These are phyloP conservation scores for Pythium phragmiticola DNA, from an alignment of 352 stramenopile species.

Conservation along the genomic window DNA sequence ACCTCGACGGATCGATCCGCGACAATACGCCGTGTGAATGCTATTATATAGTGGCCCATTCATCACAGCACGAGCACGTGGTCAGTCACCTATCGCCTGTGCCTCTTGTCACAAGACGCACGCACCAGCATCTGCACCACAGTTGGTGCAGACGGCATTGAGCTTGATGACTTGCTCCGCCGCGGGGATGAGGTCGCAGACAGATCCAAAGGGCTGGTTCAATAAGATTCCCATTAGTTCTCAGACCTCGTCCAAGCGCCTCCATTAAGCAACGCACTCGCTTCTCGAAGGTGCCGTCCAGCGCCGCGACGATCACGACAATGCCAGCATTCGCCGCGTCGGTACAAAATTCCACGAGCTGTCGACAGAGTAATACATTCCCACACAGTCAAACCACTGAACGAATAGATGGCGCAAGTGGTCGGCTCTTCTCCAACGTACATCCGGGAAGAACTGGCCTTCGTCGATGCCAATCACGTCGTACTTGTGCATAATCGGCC, in stretches of 20 bases:
- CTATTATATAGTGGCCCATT: conserved; percentile 24
- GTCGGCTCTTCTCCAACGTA: conserved; percentile 20
- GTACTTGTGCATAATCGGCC: conserved; percentile 53
- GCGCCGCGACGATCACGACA: conserved; percentile 73
- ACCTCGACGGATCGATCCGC: conserved; percentile 73
- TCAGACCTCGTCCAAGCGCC: too few relatives aligned
- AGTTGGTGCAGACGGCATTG: conserved; percentile 81
- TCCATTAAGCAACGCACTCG: conserved; percentile 34
- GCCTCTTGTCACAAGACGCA: background rate
- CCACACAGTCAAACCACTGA: background rate
- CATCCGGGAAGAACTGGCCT: conserved; percentile 84
- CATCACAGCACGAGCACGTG: conserved; percentile 3
- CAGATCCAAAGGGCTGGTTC: conserved; percentile 60
- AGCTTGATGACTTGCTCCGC: conserved; percentile 84
- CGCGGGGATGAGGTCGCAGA: conserved; percentile 69
- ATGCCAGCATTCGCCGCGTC: conserved; percentile 69
- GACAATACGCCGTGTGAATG: conserved; percentile 75
- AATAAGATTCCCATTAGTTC: background rate
- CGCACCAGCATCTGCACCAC: conserved; percentile 64
- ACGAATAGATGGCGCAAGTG: too few relatives aligned
- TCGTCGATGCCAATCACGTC: conserved; percentile 88
- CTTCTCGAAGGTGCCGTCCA: conserved; percentile 76
- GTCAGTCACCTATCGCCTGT: background rate
- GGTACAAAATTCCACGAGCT: conserved; percentile 79
- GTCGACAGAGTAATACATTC: background rate